Conservation (phyloP, 768 basidiomycete genomes). For the Leucosporidium yakuticum region DNA sequence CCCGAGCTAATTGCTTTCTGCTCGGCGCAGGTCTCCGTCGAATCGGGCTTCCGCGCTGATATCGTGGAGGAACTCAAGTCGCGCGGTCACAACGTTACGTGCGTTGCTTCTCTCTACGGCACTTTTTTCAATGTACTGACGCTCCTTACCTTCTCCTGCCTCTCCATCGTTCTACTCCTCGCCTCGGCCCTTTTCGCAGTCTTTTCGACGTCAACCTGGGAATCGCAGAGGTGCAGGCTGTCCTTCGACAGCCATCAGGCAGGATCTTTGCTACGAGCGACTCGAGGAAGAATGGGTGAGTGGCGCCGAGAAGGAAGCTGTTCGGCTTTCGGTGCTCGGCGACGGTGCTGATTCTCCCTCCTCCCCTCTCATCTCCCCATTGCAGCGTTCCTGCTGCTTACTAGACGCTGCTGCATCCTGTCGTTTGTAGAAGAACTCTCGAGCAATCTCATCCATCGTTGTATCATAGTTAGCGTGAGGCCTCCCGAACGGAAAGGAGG, state of each 20-base stretch:
- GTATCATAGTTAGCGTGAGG: too few species aligned
- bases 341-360: not conserved
- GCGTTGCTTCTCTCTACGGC: too few species aligned
- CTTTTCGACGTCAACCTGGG: conserved; percentile 65
- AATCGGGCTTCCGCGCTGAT: conserved; percentile 55
- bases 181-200: conserved; percentile 34
- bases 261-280: conserved; percentile 20
- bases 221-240: conserved; percentile 66
- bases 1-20: too few species aligned
- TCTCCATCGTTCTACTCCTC: not conserved
- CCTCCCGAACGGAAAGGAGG: too few species aligned
- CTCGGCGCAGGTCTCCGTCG: conserved; percentile 51
- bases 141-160: not conserved
- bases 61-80: conserved; percentile 55
- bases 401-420: too few species aligned
- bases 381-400: too few species aligned
- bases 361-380: not conserved
- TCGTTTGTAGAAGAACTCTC: too few species aligned
- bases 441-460: too few species aligned
- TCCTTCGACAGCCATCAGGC: conserved; percentile 25
- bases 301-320: not conserved
- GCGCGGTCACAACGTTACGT: conserved; percentile 68
- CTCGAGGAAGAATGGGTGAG: not conserved
- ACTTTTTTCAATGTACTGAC: too few species aligned
- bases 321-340: not conserved